Evolutionary conservation across 306 rosid species (phyloP), one percentile per base, ranked within the genome.

Genomic region (peach (Prunus persica)): DNA sequence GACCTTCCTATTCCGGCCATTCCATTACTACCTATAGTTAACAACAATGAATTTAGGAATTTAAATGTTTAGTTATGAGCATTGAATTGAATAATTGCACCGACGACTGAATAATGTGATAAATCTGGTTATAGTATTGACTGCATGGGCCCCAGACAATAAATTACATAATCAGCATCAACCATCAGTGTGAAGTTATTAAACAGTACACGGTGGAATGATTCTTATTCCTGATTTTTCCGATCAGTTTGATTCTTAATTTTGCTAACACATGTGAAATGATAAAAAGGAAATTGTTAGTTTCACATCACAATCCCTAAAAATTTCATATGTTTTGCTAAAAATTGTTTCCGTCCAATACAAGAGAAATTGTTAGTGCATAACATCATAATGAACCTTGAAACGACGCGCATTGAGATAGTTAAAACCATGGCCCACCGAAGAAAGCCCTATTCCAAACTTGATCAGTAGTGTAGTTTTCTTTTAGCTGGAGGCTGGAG

Each of bases 361-460:
- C 9, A 38, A 38, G 43, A 38, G 43, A 38, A 38, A 6, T 38
- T 38, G 9, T 7, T 38, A 7, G 9, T 7, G 2, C 43, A 38
- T 38, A 38, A 38, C 43, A 1, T 38, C 43, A 1, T 6, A 38
- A 38, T 38, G 43, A 38, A 56, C 62, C 0, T 2, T 60, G 24
- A 60, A 60, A 60, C 30, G 24, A 24, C 12, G 11, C 4, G 5
- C 0, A 19, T 28, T 4, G 1, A 63, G 8, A 4, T 64, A 8
- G 11, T 69, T 49, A 8, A 45, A 10, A 9, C 43, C n/a, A 27
- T 57, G 61, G 80, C 49, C 56, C 66, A 65, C 77, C 81, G 72
- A 78, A 71, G 49, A 65, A 68, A 71, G 41, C 66, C 68, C 68
- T 5, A 10, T 57, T 58, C n/a, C 32, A 71, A 74, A 77, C 4